Evolutionary conservation across 345 rosid species (phyloP).

Genomic region (Aurinia saxatilis): DNA sequence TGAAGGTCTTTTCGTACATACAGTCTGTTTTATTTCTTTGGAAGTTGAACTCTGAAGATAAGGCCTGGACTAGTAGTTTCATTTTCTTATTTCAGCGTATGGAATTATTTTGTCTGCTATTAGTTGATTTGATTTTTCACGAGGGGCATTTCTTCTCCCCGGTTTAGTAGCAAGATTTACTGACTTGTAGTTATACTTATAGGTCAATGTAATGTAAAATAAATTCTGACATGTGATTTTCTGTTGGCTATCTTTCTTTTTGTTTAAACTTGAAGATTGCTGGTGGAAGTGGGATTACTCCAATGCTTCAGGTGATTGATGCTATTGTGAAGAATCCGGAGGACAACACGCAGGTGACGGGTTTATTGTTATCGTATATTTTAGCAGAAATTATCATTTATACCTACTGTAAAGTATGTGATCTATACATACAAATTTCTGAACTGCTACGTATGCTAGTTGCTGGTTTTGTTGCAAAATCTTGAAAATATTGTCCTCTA

Average conservation of each 20-base stretch:
- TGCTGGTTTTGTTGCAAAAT: background rate
- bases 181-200: background rate
- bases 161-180: background rate
- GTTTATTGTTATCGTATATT: background rate
- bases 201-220: background rate
- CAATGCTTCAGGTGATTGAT: conserved; percentile 95
- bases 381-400: background rate
- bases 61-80: background rate
- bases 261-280: conserved; percentile 46
- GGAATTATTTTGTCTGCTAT: background rate
- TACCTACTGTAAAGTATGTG: background rate
- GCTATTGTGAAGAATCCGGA: conserved; percentile 80
- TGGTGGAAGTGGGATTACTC: conserved; percentile 95
- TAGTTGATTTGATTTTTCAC: background rate
- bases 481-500: background rate
- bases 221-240: conserved; percentile 4
- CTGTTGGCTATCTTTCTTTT: background rate
- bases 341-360: conserved; percentile 77
- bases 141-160: background rate
- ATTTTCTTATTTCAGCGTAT: background rate
- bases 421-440: background rate
- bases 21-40: background rate
- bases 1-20: background rate
- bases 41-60: conserved; percentile 10
- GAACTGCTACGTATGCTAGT: background rate